These are phyloP conservation scores for Psilocybe subaeruginosa DNA, from an alignment of 768 basidiomycete species.

Conservation along the genomic window DNA sequence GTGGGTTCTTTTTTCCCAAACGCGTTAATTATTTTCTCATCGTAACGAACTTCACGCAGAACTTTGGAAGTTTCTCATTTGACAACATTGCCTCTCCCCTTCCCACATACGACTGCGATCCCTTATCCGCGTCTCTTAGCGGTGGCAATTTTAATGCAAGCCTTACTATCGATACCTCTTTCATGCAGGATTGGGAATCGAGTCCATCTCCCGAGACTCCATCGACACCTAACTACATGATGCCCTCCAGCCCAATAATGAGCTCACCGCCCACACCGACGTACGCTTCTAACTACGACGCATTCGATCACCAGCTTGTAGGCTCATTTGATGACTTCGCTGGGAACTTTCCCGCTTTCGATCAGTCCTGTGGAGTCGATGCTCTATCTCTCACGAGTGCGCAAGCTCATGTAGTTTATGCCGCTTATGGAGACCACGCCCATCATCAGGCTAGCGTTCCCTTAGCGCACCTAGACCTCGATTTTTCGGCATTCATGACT, in stretches of 20 bases:
- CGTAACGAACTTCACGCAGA: conserved; percentile 28
- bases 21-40: background rate
- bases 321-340: conserved; percentile 28
- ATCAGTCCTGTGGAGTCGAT: conserved; percentile 13
- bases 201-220: conserved; percentile 49
- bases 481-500: conserved; percentile 38
- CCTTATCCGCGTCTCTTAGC: conserved; percentile 25
- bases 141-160: conserved; percentile 14
- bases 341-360: conserved; percentile 17
- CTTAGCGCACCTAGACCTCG: conserved; percentile 24
- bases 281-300: conserved; percentile 29
- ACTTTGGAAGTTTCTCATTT: conserved; percentile 50
- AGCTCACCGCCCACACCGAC: conserved; percentile 29
- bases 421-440: conserved; percentile 11
- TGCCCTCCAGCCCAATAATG: conserved; percentile 21
- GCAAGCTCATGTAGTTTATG: conserved; percentile 6
- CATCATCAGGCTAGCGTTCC: conserved; percentile 11
- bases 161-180: conserved; percentile 45
- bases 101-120: conserved; percentile 32
- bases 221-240: conserved; percentile 39
- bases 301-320: conserved; percentile 33
- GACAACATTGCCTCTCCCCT: conserved; percentile 36
- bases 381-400: conserved; percentile 1
- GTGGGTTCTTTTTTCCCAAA: conserved; percentile 39
- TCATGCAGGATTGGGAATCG: conserved; percentile 45